These are phyloP conservation scores for Glycine tomentella DNA, from an alignment of 306 rosid genomes.

Conservation along the genomic window DNA sequence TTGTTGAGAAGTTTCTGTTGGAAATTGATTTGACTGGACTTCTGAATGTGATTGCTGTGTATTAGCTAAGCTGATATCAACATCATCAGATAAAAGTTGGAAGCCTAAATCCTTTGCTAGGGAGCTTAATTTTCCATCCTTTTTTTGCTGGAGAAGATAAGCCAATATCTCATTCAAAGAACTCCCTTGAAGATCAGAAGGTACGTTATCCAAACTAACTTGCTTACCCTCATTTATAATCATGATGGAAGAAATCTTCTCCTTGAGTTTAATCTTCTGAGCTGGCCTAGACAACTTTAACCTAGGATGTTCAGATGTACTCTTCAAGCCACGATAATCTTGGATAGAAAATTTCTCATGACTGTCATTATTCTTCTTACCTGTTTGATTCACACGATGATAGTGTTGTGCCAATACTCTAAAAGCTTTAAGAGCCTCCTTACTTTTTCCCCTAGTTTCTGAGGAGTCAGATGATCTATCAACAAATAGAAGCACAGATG, in stretches of 20 bases:
- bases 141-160: conserved; percentile 64
- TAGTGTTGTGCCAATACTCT: conserved; percentile 73
- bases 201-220: conserved; percentile 65
- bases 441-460: conserved; percentile 66
- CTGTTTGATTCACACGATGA: conserved; percentile 53
- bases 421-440: conserved; percentile 70
- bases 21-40: conserved; percentile 57
- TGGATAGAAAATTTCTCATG: conserved; percentile 51
- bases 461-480: conserved; percentile 77
- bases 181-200: conserved; percentile 67
- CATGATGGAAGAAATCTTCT: conserved; percentile 68
- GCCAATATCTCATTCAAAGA: conserved; percentile 79
- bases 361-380: conserved; percentile 48
- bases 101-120: conserved; percentile 91
- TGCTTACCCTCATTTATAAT: conserved; percentile 73
- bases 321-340: conserved; percentile 52
- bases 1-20: conserved; percentile 57
- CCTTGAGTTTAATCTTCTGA: conserved; percentile 62
- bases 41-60: conserved; percentile 53
- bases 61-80: conserved; percentile 66
- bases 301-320: conserved; percentile 66
- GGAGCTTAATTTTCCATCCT: conserved; percentile 71
- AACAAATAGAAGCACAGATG: conserved; percentile 82
- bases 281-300: conserved; percentile 63
- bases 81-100: conserved; percentile 88